phyloP scores from a whole-genome alignment of 352 stramenopile genomes.

The Phytophthora constricta region DNA sequence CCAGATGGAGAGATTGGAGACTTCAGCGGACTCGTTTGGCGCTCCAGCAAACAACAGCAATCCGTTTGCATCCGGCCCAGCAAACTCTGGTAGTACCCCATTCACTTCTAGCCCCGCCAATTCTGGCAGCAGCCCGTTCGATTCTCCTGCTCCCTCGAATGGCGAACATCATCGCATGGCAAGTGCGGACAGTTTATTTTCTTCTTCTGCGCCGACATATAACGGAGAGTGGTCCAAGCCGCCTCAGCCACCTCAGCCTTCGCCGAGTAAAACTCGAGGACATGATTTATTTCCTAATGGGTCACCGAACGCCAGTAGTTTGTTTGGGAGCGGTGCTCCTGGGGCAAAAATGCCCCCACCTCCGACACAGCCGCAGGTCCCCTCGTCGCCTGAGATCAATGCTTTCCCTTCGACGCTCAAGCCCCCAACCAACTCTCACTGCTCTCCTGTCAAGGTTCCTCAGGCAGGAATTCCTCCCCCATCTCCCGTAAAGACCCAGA shows the following conservation, averaged over 20 bases:
- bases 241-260: conserved; percentile 2
- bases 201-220: conserved; percentile 25
- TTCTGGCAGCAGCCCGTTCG: conserved; percentile 28
- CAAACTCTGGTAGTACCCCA: neutral
- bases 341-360: conserved; percentile 1
- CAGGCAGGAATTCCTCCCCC: conserved; percentile 20
- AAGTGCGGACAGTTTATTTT: conserved; percentile 42
- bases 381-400: neutral
- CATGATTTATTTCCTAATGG: conserved; percentile 45
- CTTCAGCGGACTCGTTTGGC: conserved; percentile 20
- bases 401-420: conserved; percentile 17
- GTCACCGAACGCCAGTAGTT: conserved; percentile 40
- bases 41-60: neutral
- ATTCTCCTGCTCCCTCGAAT: conserved; percentile 18
- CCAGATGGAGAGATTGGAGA: conserved; percentile 5
- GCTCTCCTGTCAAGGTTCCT: conserved; percentile 12
- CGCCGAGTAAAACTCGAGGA: conserved; percentile 29
- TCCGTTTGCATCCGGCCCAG: neutral
- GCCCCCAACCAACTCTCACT: conserved; percentile 11
- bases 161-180: conserved; percentile 15
- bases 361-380: conserved; percentile 13
- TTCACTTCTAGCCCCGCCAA: conserved; percentile 1
- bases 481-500: conserved; percentile 17
- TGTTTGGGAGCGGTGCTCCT: conserved; percentile 38
- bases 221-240: conserved; percentile 18